phyloP scores from a whole-genome alignment of 2,329 filamentous ascomycete genomes.

The Alternaria conjuncta region DNA sequence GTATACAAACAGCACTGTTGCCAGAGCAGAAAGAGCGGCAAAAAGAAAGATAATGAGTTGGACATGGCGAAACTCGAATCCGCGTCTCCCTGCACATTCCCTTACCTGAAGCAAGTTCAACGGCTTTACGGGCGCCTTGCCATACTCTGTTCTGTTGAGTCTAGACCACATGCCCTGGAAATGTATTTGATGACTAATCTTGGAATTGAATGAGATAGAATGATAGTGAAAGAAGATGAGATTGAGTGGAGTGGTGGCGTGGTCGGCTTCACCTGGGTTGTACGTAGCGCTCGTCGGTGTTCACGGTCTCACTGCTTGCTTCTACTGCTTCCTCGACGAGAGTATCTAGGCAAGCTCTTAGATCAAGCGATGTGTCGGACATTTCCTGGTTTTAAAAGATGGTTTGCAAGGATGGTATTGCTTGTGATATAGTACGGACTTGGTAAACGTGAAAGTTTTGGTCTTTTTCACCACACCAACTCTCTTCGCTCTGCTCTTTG shows the following conservation, averaged over 20 bases:
- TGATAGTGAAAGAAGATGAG: background rate
- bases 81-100: background rate
- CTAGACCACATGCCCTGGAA: background rate
- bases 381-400: fast-evolving
- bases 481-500: background rate
- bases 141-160: background rate
- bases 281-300: background rate
- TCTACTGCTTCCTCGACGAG: background rate
- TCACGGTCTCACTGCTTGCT: background rate
- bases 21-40: background rate
- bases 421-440: background rate
- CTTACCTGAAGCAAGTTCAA: no score
- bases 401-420: background rate
- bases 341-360: background rate
- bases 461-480: background rate
- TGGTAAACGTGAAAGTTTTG: background rate
- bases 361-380: background rate
- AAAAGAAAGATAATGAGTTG: background rate
- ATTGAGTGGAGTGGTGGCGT: background rate
- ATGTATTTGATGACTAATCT: background rate
- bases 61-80: background rate
- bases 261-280: background rate
- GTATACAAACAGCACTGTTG: background rate
- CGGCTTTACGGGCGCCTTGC: background rate
- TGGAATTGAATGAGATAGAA: background rate